These are phyloP conservation scores for Clonostachys sp. DNA, from an alignment of 2,329 filamentous ascomycete genomes.

Conservation along the genomic window DNA sequence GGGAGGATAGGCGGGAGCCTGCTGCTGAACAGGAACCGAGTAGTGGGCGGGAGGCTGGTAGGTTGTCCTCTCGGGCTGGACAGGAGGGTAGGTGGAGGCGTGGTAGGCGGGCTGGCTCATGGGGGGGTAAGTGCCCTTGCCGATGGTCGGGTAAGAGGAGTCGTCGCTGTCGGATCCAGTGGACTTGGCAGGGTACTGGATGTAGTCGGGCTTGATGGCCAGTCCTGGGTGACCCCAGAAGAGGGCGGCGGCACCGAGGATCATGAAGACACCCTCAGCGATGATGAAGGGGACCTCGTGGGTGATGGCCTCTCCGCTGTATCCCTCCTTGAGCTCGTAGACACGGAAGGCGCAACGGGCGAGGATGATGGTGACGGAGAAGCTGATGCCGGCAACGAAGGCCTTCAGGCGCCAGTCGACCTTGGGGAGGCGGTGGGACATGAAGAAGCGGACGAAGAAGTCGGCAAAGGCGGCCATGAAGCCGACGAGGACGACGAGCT, in stretches of 20 bases:
- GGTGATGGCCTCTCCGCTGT: constrained; percentile 47
- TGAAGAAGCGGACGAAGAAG: constrained; percentile 40
- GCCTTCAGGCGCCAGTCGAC: constrained; percentile 20
- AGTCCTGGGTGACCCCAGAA: constrained; percentile 35
- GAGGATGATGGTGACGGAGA: constrained; percentile 56
- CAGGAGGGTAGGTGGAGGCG: no score
- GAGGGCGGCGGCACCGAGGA: constrained; percentile 27
- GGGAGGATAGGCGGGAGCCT: no score
- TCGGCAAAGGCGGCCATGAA: constrained; percentile 45
- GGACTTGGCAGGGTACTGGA: not conserved
- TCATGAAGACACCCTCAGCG: constrained; percentile 40
- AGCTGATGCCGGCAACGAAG: constrained; percentile 48
- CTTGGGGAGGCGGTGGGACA: constrained; percentile 13
- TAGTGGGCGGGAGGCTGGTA: no score
- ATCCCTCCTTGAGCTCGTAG: constrained; percentile 61
- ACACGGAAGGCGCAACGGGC: constrained; percentile 61
- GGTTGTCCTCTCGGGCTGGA: no score
- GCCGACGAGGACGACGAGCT: constrained; percentile 48
- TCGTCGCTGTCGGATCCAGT: not conserved
- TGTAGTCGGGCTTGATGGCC: constrained; percentile 18
- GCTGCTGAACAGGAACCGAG: no score
- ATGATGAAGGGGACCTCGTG: constrained; percentile 48
- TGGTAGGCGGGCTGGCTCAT: no score
- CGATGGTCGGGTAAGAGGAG: no score
- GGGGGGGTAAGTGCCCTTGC: no score